Percentiles rank a stretch among this genome's conserved stretches.
These are phyloP conservation scores for Fusarium annulatum DNA, from an alignment of 2,329 filamentous ascomycete genomes.

Conservation along the genomic window DNA sequence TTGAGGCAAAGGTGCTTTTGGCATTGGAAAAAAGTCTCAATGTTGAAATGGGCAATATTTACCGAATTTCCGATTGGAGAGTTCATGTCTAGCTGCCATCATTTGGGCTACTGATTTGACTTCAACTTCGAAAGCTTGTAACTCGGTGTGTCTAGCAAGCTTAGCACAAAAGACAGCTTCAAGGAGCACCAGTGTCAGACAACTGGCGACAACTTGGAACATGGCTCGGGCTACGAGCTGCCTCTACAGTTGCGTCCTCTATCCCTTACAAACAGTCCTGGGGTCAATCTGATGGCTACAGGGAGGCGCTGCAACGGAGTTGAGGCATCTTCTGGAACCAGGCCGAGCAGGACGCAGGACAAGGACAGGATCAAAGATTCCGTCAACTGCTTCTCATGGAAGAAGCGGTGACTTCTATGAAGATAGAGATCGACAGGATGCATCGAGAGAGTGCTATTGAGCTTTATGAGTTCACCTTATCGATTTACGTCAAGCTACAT, in stretches of 20 bases:
- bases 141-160: not conserved
- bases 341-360: not conserved
- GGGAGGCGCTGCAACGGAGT: not conserved
- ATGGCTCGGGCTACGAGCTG: not conserved
- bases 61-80: too few species aligned
- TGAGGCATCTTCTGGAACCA: not conserved
- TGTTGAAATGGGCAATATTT: too few species aligned
- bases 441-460: too few species aligned
- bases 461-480: too few species aligned
- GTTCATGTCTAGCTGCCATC: too few species aligned
- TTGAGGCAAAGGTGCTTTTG: too few species aligned
- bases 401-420: not conserved
- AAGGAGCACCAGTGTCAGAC: not conserved
- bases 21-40: too few species aligned
- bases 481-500: too few species aligned
- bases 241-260: not conserved
- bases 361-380: not conserved
- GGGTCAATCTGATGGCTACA: not conserved
- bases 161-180: not conserved
- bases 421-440: too few species aligned
- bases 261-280: fast-evolving
- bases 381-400: not conserved
- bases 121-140: fast-evolving
- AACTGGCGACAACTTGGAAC: not conserved
- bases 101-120: not conserved